These are phyloP conservation scores for Debaryomyces udenii DNA, from an alignment of 1,139 yeast genomes.

Conservation along the genomic window DNA sequence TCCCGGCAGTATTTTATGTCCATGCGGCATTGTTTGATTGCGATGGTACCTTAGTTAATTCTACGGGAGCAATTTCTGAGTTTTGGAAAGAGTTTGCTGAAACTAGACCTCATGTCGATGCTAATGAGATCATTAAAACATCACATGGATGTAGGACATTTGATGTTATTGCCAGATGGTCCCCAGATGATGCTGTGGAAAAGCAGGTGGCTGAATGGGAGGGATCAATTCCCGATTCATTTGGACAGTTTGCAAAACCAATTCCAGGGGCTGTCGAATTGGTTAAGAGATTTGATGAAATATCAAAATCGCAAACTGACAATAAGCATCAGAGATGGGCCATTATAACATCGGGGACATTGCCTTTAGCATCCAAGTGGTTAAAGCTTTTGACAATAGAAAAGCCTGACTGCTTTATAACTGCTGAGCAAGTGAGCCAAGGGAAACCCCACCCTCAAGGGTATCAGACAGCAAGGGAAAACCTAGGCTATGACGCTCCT, in stretches of 20 bases:
- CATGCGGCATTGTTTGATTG: conserved; percentile 21
- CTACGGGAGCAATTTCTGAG: conserved; percentile 21
- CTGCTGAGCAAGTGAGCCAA: conserved; percentile 19
- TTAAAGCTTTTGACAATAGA: conserved; percentile 18
- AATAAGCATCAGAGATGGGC: conserved; percentile 21
- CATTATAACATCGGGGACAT: conserved; percentile 20
- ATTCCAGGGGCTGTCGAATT: conserved; percentile 20
- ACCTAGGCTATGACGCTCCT: conserved; percentile 19
- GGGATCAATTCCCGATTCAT: conserved; percentile 19
- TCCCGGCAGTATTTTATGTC: conserved; percentile 19
- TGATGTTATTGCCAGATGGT: conserved; percentile 22
- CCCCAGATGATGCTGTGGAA: conserved; percentile 21
- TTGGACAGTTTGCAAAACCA: conserved; percentile 19
- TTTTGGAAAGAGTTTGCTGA: conserved; percentile 21
- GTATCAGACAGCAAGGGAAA: conserved; percentile 18
- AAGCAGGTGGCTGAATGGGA: conserved; percentile 21
- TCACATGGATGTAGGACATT: conserved; percentile 21
- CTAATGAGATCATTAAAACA: conserved; percentile 20
- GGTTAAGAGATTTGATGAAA: conserved; percentile 17
- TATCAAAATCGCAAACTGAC: conserved; percentile 15
- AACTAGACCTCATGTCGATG: conserved; percentile 20
- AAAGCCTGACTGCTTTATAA: conserved; percentile 20
- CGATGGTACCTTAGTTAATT: conserved; percentile 21
- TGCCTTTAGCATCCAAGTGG: conserved; percentile 21
- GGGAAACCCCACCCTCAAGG: conserved; percentile 22